Percentiles rank a stretch among this genome's conserved stretches.
These are phyloP conservation scores for Candida khao-thaluensis DNA, from an alignment of 805 yeast genomes.

Conservation along the genomic window DNA sequence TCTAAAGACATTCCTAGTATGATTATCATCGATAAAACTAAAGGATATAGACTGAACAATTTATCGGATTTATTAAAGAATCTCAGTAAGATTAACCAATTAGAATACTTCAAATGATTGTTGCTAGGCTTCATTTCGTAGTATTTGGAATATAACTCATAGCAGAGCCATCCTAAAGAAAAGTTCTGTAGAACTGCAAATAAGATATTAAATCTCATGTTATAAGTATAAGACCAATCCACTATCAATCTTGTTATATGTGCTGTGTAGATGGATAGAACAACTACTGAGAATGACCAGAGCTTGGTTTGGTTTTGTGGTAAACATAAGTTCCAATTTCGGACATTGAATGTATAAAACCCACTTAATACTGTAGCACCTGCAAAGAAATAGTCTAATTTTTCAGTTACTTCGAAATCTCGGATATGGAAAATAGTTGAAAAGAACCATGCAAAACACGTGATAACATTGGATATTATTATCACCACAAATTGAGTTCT, in stretches of 20 bases:
- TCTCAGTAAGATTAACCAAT: conserved; percentile 25
- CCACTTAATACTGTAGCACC: conserved; percentile 84
- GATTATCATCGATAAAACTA: conserved; percentile 42
- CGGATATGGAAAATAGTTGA: conserved; percentile 86
- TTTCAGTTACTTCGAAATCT: conserved; percentile 76
- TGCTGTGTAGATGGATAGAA: conserved; percentile 51
- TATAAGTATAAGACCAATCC: conserved; percentile 90
- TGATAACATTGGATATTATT: conserved; percentile 7
- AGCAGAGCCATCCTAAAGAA: conserved; percentile 30
- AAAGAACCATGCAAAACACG: conserved; percentile 74
- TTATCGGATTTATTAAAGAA: conserved; percentile 36
- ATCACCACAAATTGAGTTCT: conserved; percentile 9
- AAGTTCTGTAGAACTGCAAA: conserved; percentile 77
- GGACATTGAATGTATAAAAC: conserved; percentile 61
- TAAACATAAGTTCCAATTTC: conserved; percentile 60
- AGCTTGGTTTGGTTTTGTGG: conserved; percentile 26
- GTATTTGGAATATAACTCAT: conserved; percentile 30
- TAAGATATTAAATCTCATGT: conserved; percentile 84
- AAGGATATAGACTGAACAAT: conserved; percentile 40
- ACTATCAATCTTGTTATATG: conserved; percentile 67
- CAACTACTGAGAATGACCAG: conserved; percentile 35
- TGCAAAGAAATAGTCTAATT: conserved; percentile 88
- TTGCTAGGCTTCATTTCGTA: conserved; percentile 16
- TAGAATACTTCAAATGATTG: conserved; percentile 27
- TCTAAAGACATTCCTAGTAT: conserved; percentile 83